Evolutionary conservation across 495 filamentous ascomycete genomes (phyloP), one percentile per base, ranked within the genome.

Genomic region (Barbatosphaeria neglecta): DNA sequence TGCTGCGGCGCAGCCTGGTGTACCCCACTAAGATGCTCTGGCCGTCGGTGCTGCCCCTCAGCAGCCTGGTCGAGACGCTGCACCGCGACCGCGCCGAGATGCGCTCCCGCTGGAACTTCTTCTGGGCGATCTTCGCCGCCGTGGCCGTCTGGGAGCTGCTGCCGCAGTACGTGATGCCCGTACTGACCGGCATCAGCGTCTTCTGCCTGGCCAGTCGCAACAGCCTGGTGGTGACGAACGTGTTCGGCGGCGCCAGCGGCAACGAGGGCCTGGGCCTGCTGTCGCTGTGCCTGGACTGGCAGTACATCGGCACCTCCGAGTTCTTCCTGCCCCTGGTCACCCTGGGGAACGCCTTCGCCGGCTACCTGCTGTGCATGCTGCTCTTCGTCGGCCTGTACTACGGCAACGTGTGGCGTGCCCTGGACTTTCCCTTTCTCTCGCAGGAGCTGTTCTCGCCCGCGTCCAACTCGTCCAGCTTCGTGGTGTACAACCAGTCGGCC

Each of bases 381-480:
- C 47, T 62, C n/a, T 63, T 72, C 52, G 43, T 63, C 9, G 68
- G 56, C 4, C 46, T 59, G 6, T 62, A 62, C 42, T 77, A 74
- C 56, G 51, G 56, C 49, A 74, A 78, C 47, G 54, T 57, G 11
- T 78, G 70, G 68, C 54, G 60, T 39, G 58, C 72, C 0, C 57
- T 62, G 46, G 53, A 56, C 33, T 67, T 74, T 45, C 73, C 73
- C 0, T 75, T 76, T 56, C 62, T 76, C 56, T 69, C 69, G 0
- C 64, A 67, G 13, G 38, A 54, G 6, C 63, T 74, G 8, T 69
- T 72, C 38, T 45, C 49, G 20, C 41, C 40, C 2, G 48, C 48
- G 25, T 67, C 68, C 7, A 77, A 80, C 45, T 73, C 73, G 11
- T 77, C 75, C 6, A 61, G 76, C n/a, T 76, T 65, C 22, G 75